Evolutionary conservation across 148 eudicot genomes (phyloP).

Genomic region (Rhododendron williamsianum): DNA sequence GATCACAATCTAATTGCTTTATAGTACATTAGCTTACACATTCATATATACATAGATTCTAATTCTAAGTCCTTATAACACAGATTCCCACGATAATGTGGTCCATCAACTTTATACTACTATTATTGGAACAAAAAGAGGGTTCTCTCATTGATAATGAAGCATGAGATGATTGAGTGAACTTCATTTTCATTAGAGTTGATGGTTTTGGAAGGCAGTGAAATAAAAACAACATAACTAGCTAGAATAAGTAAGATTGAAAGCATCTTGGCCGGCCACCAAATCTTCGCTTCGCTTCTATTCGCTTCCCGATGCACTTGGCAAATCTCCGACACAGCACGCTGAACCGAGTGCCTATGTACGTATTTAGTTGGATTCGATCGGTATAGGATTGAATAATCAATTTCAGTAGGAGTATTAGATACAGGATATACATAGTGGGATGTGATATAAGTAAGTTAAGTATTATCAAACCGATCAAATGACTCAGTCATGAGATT

Average conservation of each 20-base stretch:
- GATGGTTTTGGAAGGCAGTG: neutral
- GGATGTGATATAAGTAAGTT: neutral
- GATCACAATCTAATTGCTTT: neutral
- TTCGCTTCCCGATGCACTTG: no score
- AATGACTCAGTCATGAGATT: neutral
- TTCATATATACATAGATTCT: neutral
- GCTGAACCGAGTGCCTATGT: neutral
- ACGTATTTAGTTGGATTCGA: neutral
- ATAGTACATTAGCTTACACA: neutral
- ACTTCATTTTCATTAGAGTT: neutral
- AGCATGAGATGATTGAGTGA: neutral
- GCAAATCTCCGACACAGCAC: no score
- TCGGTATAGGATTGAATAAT: neutral
- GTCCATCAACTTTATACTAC: neutral
- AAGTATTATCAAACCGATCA: neutral
- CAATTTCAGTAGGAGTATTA: neutral
- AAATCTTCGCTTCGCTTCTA: no score
- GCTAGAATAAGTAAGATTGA: no score
- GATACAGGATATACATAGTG: neutral
- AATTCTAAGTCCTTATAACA: neutral
- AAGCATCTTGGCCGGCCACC: no score
- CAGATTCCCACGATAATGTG: neutral
- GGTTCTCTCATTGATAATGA: neutral
- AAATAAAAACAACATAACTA: no score
- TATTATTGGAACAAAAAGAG: neutral